These are phyloP conservation scores for Mucor plumbeus DNA, from an alignment of 371 early-diverging fungal genomes.

Conservation along the genomic window DNA sequence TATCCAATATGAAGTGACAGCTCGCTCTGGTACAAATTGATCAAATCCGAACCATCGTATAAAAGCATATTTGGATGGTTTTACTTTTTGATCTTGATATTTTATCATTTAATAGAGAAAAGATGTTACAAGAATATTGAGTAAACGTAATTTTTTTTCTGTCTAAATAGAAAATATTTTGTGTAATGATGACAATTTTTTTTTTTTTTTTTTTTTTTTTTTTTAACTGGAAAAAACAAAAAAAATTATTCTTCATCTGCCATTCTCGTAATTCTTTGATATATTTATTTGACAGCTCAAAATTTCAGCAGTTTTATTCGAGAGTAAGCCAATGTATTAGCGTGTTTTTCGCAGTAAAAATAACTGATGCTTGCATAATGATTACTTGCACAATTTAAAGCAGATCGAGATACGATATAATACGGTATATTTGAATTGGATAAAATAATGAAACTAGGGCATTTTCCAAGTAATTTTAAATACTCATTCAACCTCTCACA, in stretches of 20 bases:
- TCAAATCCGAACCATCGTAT: conserved; percentile 54
- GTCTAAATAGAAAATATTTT: background rate
- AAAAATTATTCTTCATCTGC: background rate
- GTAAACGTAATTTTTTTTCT: background rate
- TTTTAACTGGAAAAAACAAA: background rate
- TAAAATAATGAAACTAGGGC: no score
- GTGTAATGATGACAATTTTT: background rate
- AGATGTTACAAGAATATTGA: background rate
- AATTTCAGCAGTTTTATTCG: background rate
- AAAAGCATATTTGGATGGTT: conserved; percentile 33
- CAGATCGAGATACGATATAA: no score
- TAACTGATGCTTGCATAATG: no score
- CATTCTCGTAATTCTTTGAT: background rate
- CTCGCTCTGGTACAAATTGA: conserved; percentile 57
- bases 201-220: no score
- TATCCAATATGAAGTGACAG: conserved; percentile 60
- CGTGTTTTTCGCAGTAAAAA: no score
- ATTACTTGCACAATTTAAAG: no score
- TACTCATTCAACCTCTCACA: no score
- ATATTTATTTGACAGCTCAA: no score
- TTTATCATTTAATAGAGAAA: background rate
- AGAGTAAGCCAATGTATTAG: no score
- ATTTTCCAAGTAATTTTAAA: no score
- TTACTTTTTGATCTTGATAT: background rate
- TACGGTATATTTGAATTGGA: no score